phyloP scores from a whole-genome alignment of 1,139 yeast species.

The Zhuliangozyma parablackwelliae region DNA sequence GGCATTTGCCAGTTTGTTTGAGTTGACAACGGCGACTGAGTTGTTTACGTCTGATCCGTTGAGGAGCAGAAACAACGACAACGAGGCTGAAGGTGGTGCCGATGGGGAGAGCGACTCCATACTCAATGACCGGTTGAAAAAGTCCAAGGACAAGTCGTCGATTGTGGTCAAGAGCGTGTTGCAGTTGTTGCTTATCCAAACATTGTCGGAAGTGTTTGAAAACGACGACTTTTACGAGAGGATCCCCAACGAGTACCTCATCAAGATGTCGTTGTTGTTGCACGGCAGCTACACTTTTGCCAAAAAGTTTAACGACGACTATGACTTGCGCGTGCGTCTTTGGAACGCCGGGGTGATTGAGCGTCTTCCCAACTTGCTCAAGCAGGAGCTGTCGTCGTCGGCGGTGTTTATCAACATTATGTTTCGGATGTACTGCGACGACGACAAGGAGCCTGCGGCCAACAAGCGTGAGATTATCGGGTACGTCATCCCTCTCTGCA shows the following conservation, averaged over 20 bases:
- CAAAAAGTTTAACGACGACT: constrained; percentile 80
- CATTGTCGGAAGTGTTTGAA: constrained; percentile 73
- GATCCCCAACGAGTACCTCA: constrained; percentile 62
- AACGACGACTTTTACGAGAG: constrained; percentile 64
- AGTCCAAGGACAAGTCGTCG: constrained; percentile 57
- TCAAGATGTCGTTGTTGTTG: constrained; percentile 56
- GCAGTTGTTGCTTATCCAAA: constrained; percentile 84
- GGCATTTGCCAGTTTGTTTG: constrained; percentile 67
- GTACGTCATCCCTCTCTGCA: constrained; percentile 67
- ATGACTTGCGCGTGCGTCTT: constrained; percentile 75
- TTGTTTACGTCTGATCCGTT: constrained; percentile 70
- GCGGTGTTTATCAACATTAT: constrained; percentile 80
- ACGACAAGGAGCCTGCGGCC: constrained; percentile 37
- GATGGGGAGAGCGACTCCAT: constrained; percentile 7
- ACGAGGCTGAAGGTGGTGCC: neutral
- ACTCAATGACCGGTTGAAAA: constrained; percentile 21
- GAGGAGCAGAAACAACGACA: constrained; percentile 14
- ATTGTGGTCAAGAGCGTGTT: constrained; percentile 91
- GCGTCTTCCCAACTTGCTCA: constrained; percentile 82
- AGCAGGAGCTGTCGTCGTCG: constrained; percentile 88
- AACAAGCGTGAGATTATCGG: constrained; percentile 42
- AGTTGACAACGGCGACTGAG: constrained; percentile 80
- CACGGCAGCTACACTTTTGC: constrained; percentile 77
- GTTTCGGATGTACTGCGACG: constrained; percentile 77
- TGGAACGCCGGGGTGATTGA: constrained; percentile 94